A percentile compares a stretch with the other conserved stretches of the same genome.
phyloP scores from a whole-genome alignment of 108 stramenopile species.

The Thalassiosira profunda region DNA sequence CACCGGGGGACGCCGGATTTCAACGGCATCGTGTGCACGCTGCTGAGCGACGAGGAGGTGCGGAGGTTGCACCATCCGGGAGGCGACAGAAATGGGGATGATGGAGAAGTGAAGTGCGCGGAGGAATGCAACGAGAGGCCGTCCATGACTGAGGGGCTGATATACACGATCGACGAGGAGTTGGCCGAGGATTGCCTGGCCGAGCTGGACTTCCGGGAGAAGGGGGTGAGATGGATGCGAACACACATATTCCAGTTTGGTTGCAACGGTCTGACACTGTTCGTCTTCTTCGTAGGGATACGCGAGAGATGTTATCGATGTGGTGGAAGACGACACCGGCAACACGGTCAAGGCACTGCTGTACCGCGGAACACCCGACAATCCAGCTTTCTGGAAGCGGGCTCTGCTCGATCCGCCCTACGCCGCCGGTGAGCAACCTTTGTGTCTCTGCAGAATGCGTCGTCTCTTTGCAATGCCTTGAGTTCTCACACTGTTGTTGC shows the following conservation, averaged over 20 bases:
- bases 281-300: constrained; percentile 44
- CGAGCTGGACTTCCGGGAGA: constrained; percentile 92
- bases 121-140: not conserved
- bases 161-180: constrained; percentile 68
- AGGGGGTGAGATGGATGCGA: constrained; percentile 57
- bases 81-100: too few relatives aligned
- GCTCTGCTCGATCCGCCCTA: constrained; percentile 62
- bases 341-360: constrained; percentile 67
- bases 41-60: constrained; percentile 78
- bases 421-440: constrained; percentile 59
- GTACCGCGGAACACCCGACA: constrained; percentile 86
- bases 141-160: constrained; percentile 78
- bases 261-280: not conserved
- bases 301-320: constrained; percentile 81
- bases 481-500: not conserved
- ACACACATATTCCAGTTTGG: too few relatives aligned
- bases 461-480: not conserved
- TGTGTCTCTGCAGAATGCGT: too few relatives aligned
- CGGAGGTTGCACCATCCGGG: constrained; percentile 14
- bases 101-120: not conserved
- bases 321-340: constrained; percentile 74
- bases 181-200: constrained; percentile 78
- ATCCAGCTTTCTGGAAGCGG: constrained; percentile 86
- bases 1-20: constrained; percentile 77
- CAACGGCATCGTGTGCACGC: constrained; percentile 88